Conservation (phyloP, 495 filamentous ascomycete species). For the Podospora sp. region DNA sequence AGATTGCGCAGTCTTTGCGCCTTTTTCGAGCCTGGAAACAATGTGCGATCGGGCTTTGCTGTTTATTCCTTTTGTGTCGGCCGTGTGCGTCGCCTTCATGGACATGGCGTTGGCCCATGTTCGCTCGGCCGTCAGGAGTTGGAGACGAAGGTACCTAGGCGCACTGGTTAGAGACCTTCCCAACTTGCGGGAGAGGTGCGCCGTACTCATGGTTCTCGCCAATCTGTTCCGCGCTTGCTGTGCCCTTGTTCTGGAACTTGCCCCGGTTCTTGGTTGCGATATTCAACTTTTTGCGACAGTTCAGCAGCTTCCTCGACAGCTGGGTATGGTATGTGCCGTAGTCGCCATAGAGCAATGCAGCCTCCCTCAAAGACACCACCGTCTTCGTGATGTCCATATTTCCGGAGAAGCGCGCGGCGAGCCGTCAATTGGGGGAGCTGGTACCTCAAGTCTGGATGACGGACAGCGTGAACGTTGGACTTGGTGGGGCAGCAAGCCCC, state of each 20-base stretch:
- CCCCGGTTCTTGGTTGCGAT: constrained; percentile 78
- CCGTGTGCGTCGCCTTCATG: constrained; percentile 81
- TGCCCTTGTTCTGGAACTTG: constrained; percentile 75
- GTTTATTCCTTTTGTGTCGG: constrained; percentile 76
- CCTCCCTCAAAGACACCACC: constrained; percentile 73
- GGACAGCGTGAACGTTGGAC: not conserved
- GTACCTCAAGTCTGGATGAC: not conserved
- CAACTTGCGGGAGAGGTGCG: constrained; percentile 14
- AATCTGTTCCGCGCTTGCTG: constrained; percentile 77
- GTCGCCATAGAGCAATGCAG: constrained; percentile 83
- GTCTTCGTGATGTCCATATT: constrained; percentile 90
- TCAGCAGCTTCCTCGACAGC: constrained; percentile 78
- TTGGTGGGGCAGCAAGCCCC: constrained; percentile 16
- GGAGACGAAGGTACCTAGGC: constrained; percentile 72
- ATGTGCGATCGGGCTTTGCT: constrained; percentile 82
- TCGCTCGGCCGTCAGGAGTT: constrained; percentile 84
- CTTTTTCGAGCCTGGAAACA: constrained; percentile 82
- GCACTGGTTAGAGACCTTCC: constrained; percentile 5
- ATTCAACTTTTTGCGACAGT: constrained; percentile 78
- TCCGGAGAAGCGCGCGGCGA: not conserved
- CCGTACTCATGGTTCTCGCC: constrained; percentile 74
- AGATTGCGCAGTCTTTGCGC: constrained; percentile 65
- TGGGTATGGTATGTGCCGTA: constrained; percentile 83
- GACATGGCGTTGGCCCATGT: constrained; percentile 97
- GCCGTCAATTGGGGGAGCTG: not conserved